Evolutionary conservation across 345 rosid species (phyloP).

Genomic region (Euphorbia peplus): DNA sequence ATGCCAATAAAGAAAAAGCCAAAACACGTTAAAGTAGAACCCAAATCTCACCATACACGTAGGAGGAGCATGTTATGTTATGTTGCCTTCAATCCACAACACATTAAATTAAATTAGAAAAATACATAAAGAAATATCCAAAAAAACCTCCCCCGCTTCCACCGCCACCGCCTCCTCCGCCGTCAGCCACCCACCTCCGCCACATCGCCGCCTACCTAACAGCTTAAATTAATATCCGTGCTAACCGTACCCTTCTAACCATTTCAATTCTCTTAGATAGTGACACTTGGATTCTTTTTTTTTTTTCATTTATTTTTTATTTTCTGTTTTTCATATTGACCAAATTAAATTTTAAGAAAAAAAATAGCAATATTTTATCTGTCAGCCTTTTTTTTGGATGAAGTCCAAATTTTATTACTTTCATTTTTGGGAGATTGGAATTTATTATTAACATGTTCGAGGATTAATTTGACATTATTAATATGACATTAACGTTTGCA

Average conservation of each 20-base stretch:
- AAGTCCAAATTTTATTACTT: no score
- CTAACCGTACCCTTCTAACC: constrained; percentile 12
- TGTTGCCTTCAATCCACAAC: neutral
- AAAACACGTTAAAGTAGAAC: neutral
- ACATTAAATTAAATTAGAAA: neutral
- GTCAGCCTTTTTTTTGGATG: no score
- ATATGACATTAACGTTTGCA: no score
- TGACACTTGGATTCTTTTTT: constrained; percentile 33
- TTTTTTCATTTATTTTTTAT: neutral
- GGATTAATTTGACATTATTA: no score
- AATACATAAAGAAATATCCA: neutral
- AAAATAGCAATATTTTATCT: no score
- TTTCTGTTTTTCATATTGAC: no score
- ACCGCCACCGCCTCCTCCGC: neutral
- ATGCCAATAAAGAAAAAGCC: constrained; percentile 2
- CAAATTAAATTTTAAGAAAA: no score
- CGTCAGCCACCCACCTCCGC: neutral
- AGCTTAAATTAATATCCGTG: constrained; percentile 14
- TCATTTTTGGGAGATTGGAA: no score
- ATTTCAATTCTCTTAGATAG: constrained; percentile 18
- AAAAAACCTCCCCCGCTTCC: neutral
- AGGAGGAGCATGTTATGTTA: no score
- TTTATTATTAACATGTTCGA: no score
- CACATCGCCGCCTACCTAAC: neutral
- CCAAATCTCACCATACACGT: constrained; percentile 2